Evolutionary conservation across 1,139 yeast species (phyloP), one percentile per base, ranked within the genome.

Genomic region (Saccharomycopsis hybrid): DNA sequence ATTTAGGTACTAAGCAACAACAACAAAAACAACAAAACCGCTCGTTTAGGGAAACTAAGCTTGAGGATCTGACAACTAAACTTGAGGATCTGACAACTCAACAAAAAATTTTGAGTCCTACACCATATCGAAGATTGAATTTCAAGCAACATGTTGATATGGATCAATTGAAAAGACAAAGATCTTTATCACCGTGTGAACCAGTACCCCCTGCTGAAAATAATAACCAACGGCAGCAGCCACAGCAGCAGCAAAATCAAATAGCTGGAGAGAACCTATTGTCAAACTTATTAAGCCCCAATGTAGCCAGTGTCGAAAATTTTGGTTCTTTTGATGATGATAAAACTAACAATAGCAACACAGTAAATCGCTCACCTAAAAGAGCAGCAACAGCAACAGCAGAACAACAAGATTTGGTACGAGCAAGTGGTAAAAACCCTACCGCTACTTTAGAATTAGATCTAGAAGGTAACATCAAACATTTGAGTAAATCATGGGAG

Each of bases 361-460:
- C 18, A 18, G 18, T 18, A 18, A 18, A 18, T 29, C 36, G 41
- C 4, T 39, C 43, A 4, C 39, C 48, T 13, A 39, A 39, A 32
- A 38, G 29, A 7, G 28, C 41, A 11, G 13, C 40, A 24, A 45
- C 18, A 35, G 39, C 38, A 27, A 18, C 18, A 18, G 18, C 18
- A 18, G 50, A 48, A 18, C 49, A 41, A 13, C 35, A 32, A 25
- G 52, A 49, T 38, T 41, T 49, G 27, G 31, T 49, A 7, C 47
- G 60, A 25, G 90, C 90, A 0, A 78, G 85, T 24, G 75, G 81
- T 9, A 76, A 77, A 55, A 84, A 82, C 57, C 88, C 88, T 3
- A 82, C 89, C n/a, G 78, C 83, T n/a, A 83, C 92, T 1, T 68
- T 92, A 69, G 98, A 92, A 64, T 68, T 92, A 53, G 92, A 85